phyloP scores from a whole-genome alignment of 208 protist species.

The Trypanosoma avium region DNA sequence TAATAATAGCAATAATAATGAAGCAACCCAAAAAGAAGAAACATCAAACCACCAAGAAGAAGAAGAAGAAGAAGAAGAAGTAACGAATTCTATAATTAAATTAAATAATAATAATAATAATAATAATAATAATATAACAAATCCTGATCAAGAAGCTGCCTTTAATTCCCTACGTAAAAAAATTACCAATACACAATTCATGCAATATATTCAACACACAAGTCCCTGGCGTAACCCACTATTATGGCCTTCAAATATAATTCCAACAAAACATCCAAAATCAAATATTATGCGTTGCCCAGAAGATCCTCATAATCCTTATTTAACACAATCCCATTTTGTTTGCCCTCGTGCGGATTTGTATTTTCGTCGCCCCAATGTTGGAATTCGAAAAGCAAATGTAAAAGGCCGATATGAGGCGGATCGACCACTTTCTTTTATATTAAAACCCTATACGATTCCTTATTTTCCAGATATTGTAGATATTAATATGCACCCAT shows the following conservation, averaged over 20 bases:
- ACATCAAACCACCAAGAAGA: neutral
- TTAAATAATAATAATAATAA: neutral
- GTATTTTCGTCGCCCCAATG: conserved; percentile 80
- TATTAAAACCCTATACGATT: conserved; percentile 78
- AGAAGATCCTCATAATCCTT: conserved; percentile 81
- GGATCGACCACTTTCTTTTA: conserved; percentile 59
- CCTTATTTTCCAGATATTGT: conserved; percentile 91
- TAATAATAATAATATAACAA: conserved; percentile 10
- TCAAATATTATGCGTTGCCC: conserved; percentile 89
- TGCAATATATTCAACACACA: conserved; percentile 68
- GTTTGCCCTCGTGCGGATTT: conserved; percentile 82
- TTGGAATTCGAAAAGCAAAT: conserved; percentile 47
- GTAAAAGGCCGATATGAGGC: conserved; percentile 83
- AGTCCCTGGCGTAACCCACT: conserved; percentile 90
- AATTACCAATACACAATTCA: conserved; percentile 49
- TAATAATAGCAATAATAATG: neutral
- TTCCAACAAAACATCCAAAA: conserved; percentile 86
- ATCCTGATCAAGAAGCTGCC: conserved; percentile 33
- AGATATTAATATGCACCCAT: conserved; percentile 75
- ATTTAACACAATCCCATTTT: conserved; percentile 79
- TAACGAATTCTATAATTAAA: neutral
- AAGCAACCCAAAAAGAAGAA: neutral
- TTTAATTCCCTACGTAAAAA: conserved; percentile 58
- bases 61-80: neutral
- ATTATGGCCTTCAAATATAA: conserved; percentile 67